phyloP scores from a whole-genome alignment of 805 yeast species.

The Saitoella complicata region DNA sequence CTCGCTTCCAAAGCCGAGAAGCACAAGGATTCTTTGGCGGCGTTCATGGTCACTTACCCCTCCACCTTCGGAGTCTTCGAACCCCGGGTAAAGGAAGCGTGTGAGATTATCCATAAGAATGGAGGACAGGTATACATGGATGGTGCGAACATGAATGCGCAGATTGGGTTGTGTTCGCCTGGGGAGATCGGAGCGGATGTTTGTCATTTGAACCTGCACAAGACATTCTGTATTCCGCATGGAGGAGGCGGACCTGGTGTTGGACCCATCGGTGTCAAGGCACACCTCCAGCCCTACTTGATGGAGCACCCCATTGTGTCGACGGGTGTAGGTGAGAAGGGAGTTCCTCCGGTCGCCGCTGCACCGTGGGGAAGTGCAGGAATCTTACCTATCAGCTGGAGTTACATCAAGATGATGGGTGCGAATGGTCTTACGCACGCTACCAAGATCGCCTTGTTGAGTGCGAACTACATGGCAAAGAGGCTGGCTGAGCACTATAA shows the following conservation, averaged over 20 bases:
- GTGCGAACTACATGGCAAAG: conserved; percentile 89
- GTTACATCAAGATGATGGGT: conserved; percentile 91
- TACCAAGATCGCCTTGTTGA: conserved; percentile 81
- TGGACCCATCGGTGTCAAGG: conserved; percentile 89
- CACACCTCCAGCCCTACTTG: conserved; percentile 62
- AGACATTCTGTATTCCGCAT: conserved; percentile 93
- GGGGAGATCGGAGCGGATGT: conserved; percentile 98
- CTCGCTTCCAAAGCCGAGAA: conserved; percentile 54
- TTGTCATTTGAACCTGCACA: conserved; percentile 90
- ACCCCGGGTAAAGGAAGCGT: conserved; percentile 73
- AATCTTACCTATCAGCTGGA: conserved; percentile 81
- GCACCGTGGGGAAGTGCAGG: conserved; percentile 96
- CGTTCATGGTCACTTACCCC: conserved; percentile 93
- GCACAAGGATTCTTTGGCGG: conserved; percentile 58
- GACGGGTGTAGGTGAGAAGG: conserved; percentile 29
- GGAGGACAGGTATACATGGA: conserved; percentile 92
- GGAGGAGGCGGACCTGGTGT: conserved; percentile 99
- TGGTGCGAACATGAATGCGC: conserved; percentile 99
- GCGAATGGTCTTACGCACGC: conserved; percentile 66
- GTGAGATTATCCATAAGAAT: conserved; percentile 62
- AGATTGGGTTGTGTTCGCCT: conserved; percentile 92
- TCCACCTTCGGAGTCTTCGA: conserved; percentile 94
- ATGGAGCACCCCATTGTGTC: conserved; percentile 57
- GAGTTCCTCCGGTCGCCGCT: conserved; percentile 68
- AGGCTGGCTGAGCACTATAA: conserved; percentile 54